These are phyloP conservation scores for Melanomma pulvis-pyrius DNA, from an alignment of 495 filamentous ascomycete species.

Conservation along the genomic window DNA sequence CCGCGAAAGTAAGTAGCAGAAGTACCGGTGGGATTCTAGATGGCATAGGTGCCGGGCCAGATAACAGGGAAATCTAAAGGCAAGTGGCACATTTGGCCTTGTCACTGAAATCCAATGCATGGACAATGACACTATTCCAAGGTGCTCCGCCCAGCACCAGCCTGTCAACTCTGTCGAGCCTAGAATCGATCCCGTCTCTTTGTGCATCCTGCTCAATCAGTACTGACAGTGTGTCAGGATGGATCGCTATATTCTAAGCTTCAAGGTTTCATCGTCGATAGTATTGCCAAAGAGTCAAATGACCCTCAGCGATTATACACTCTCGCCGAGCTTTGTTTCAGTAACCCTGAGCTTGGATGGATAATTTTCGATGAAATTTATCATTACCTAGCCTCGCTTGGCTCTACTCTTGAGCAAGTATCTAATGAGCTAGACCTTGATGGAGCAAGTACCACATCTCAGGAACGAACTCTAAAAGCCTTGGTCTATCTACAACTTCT, in stretches of 20 bases:
- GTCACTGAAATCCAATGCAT: too few species aligned
- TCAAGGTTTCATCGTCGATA: background rate
- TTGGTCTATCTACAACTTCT: constrained; percentile 16
- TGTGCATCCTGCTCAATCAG: background rate
- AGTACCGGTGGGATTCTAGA: too few species aligned
- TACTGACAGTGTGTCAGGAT: constrained; percentile 1
- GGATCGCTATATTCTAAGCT: background rate
- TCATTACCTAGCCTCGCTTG: background rate
- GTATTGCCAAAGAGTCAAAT: background rate
- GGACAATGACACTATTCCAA: too few species aligned
- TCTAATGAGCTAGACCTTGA: background rate
- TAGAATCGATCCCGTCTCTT: too few species aligned
- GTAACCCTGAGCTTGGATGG: background rate
- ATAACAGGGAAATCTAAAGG: background rate
- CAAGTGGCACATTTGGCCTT: background rate
- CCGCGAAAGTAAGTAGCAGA: background rate
- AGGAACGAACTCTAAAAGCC: background rate
- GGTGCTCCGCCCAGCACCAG: too few species aligned
- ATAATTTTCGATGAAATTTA: background rate
- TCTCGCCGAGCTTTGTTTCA: constrained; percentile 14
- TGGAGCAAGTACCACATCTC: background rate
- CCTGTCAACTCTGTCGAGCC: too few species aligned
- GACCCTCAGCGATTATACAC: constrained; percentile 1
- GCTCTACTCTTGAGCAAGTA: background rate
- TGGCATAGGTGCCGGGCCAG: too few species aligned